Evolutionary conservation across 108 stramenopile species (phyloP).

Genomic region (Cyclotella sp.): DNA sequence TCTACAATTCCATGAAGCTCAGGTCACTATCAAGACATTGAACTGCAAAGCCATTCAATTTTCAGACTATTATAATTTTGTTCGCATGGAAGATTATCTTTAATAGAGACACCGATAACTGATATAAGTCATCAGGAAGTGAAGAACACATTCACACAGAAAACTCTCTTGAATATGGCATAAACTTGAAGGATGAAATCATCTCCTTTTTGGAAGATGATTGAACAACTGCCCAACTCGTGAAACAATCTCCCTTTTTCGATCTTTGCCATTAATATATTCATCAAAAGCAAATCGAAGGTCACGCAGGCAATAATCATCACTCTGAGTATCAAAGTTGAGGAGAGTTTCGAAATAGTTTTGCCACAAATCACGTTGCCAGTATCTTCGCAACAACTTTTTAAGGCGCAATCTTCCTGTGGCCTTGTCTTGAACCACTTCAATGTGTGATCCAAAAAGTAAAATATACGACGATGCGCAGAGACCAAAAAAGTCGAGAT

Average conservation of each 20-base stretch:
- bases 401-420: constrained; percentile 56
- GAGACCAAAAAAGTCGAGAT: constrained; percentile 79
- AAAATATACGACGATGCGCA: constrained; percentile 69
- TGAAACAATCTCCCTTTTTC: constrained; percentile 28
- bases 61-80: too few relatives aligned
- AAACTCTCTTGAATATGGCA: too few relatives aligned
- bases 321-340: constrained; percentile 52
- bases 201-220: constrained; percentile 47
- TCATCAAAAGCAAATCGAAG: constrained; percentile 27
- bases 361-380: constrained; percentile 74
- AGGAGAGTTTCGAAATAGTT: constrained; percentile 70
- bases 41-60: too few relatives aligned
- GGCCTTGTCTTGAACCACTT: constrained; percentile 47
- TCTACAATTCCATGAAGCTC: too few relatives aligned
- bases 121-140: too few relatives aligned
- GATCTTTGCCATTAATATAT: constrained; percentile 38
- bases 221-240: constrained; percentile 27
- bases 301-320: constrained; percentile 30
- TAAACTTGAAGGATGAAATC: too few relatives aligned
- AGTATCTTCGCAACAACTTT: constrained; percentile 67
- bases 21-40: too few relatives aligned
- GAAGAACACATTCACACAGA: too few relatives aligned
- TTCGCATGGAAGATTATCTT: too few relatives aligned
- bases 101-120: too few relatives aligned
- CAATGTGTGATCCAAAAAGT: constrained; percentile 74